A percentile compares a stretch with the other conserved stretches of the same genome.
These are phyloP conservation scores for Lactifluus echinatus DNA, from an alignment of 768 basidiomycete species.

Conservation along the genomic window DNA sequence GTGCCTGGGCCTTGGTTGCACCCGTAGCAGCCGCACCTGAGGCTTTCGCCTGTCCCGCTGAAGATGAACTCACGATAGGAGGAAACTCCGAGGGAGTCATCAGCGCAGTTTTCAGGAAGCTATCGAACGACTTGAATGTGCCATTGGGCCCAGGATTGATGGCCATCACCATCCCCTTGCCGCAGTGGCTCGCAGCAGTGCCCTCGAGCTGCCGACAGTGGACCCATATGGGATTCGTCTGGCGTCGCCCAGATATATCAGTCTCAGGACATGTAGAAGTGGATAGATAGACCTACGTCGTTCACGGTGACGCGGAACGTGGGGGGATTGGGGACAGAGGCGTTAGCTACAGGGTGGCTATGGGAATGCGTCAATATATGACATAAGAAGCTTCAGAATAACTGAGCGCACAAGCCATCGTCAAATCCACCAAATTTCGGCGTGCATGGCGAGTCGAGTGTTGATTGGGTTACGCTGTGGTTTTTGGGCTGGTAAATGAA, in stretches of 20 bases:
- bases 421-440: conserved; percentile 21
- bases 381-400: neutral
- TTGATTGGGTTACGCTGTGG: conserved; percentile 27
- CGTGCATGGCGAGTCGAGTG: conserved; percentile 25
- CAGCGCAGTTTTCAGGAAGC: neutral
- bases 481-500: conserved; percentile 26
- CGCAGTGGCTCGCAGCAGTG: conserved; percentile 17
- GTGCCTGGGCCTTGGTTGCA: too few species aligned
- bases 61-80: too few species aligned
- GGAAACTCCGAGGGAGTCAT: too few species aligned
- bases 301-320: conserved; percentile 23
- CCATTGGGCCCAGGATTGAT: conserved; percentile 21
- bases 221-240: conserved; percentile 23
- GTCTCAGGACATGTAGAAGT: neutral
- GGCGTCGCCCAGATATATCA: neutral
- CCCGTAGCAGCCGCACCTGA: too few species aligned
- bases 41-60: too few species aligned
- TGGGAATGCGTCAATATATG: neutral
- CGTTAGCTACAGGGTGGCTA: conserved; percentile 23
- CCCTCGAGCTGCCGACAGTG: conserved; percentile 21
- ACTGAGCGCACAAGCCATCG: conserved; percentile 24
- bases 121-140: neutral
- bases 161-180: conserved; percentile 26
- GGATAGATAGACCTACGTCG: conserved; percentile 15
- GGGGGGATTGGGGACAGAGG: neutral